Evolutionary conservation across 108 stramenopile species (phyloP).

Genomic region (Epithemia pelagica): DNA sequence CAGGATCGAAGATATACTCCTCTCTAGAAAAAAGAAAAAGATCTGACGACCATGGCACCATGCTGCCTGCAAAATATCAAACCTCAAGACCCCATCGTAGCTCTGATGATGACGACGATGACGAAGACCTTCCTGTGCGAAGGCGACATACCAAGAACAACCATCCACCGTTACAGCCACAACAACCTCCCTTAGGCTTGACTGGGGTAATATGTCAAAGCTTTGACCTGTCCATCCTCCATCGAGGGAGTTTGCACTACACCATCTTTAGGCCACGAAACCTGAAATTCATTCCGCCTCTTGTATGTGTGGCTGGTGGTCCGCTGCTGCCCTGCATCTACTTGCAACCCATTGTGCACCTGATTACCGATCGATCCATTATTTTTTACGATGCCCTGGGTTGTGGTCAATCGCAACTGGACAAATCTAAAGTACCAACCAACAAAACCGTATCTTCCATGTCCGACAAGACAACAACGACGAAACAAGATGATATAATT

Average conservation of each 20-base stretch:
- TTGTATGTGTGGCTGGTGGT: constrained; percentile 64
- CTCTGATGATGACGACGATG: not conserved
- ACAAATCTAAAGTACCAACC: constrained; percentile 10
- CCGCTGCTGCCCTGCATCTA: constrained; percentile 64
- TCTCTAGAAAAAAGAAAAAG: no score
- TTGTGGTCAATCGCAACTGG: constrained; percentile 35
- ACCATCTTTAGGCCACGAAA: constrained; percentile 40
- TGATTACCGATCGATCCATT: constrained; percentile 39
- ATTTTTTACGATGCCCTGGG: constrained; percentile 50
- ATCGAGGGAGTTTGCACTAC: constrained; percentile 18
- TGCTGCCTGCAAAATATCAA: not conserved
- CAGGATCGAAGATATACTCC: no score
- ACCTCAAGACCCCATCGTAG: not conserved
- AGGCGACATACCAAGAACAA: not conserved
- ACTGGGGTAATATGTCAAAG: constrained; percentile 37
- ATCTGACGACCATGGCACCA: no score
- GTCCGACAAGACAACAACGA: not conserved
- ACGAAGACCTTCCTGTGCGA: not conserved
- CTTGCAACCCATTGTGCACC: constrained; percentile 44
- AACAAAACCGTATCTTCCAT: not conserved
- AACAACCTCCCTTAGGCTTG: constrained; percentile 32
- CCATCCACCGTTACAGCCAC: not conserved
- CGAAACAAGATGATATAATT: not conserved
- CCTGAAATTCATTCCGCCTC: constrained; percentile 19
- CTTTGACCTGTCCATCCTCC: constrained; percentile 4